Percentiles rank a stretch among this genome's conserved stretches.
Conservation (phyloP, 371 early-diverging fungal genomes). For the Lichtheimia ramosa region DNA sequence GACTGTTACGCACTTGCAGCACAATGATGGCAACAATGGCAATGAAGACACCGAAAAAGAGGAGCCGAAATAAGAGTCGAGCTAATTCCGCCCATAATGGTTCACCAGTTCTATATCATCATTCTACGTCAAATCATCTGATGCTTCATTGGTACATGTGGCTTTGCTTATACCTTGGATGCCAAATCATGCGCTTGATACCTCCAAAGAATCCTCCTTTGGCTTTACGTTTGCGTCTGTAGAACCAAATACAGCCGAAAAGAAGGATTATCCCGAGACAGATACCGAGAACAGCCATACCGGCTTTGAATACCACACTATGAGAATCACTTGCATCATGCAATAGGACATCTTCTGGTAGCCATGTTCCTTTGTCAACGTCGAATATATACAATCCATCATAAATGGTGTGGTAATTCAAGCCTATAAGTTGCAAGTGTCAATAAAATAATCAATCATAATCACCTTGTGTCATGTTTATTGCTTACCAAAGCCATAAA, state of each 20-base stretch:
- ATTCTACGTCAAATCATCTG: background rate
- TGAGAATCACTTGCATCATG: too few relatives aligned
- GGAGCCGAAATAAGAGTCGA: constrained; percentile 21
- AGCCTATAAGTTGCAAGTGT: constrained; percentile 6
- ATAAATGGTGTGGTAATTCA: constrained; percentile 32
- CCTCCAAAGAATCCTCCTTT: background rate
- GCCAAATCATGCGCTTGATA: constrained; percentile 20
- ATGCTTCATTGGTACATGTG: too few relatives aligned
- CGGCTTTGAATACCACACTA: too few relatives aligned
- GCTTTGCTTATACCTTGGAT: constrained; percentile 20
- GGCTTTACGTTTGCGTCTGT: too few relatives aligned
- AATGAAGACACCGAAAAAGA: constrained; percentile 18
- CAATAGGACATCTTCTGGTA: background rate
- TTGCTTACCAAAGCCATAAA: constrained; percentile 31
- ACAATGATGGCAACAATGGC: constrained; percentile 17
- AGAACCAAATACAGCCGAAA: background rate
- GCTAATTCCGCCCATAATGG: constrained; percentile 35
- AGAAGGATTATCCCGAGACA: too few relatives aligned
- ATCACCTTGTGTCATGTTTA: background rate
- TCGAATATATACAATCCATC: constrained; percentile 35
- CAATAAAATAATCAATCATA: background rate
- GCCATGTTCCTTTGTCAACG: constrained; percentile 15
- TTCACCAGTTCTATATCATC: constrained; percentile 26
- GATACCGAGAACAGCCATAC: too few relatives aligned
- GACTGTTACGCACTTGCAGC: constrained; percentile 31